Evolutionary conservation across 768 basidiomycete genomes (phyloP), one percentile per base, ranked within the genome.

Genomic region (Xanthoconium stramineum): DNA sequence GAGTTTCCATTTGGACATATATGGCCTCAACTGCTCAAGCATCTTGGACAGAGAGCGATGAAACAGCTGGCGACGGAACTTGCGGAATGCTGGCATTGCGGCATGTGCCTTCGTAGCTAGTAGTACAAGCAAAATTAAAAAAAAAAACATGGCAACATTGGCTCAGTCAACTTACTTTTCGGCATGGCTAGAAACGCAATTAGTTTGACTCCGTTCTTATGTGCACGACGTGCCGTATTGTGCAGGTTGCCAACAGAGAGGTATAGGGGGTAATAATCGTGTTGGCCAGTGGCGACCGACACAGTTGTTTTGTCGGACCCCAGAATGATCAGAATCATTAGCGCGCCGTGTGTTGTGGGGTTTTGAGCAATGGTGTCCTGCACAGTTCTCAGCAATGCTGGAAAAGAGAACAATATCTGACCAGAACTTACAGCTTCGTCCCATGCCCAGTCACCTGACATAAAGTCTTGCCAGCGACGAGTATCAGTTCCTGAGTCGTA

Each of bases 91-190:
- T 1, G 40, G 20, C 10, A 28, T 45, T 1, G 12, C 28, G 0
- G 52, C 28, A 20, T 53, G 36, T 7, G 2, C 33, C 36, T 53
- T 53, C 8, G 8, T 45, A 6, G 51, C 51, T 52, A 28, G 14
- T 17, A 28, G 9, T 17, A 50, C 9, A 15, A 20, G 20, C 11
- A n/a, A 35, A 8, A 7, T 19, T 5, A 24, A 35, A 9, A 44
- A n/a, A 11, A n/a, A n/a, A n/a, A n/a, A n/a, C n/a, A n/a, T n/a
- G n/a, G n/a, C n/a, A n/a, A n/a, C n/a, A n/a, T n/a, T n/a, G n/a
- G n/a, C n/a, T n/a, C n/a, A n/a, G n/a, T n/a, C n/a, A 53, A 54
- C 57, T 3, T 43, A 60, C 61, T 43, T 44, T 59, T 61, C 0
- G 48, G 52, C 13, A 46, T 55, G 1, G 52, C 58, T 0, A 56